phyloP scores from a whole-genome alignment of 176 grass and related monocot species.

The Eragrostis nindensis region DNA sequence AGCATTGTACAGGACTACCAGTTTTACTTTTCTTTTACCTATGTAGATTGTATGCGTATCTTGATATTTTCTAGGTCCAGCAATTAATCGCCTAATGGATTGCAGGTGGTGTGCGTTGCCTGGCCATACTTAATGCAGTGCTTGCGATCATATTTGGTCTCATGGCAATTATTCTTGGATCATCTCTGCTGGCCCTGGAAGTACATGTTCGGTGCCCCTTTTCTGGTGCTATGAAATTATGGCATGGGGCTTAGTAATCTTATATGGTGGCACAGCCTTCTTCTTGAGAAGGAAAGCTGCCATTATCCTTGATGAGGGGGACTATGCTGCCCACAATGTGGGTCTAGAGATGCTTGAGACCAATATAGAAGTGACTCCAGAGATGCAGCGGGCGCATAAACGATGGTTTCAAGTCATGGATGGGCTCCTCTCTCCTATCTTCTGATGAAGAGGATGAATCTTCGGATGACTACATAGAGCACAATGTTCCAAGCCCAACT shows the following conservation, averaged over 20 bases:
- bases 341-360: conserved; percentile 91
- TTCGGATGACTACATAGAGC: conserved; percentile 75
- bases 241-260: conserved; percentile 79
- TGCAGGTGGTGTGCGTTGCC: conserved; percentile 86
- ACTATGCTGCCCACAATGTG: conserved; percentile 62
- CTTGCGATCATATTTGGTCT: conserved; percentile 78
- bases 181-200: conserved; percentile 72
- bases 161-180: conserved; percentile 92
- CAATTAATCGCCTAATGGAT: conserved; percentile 36
- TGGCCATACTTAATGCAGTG: conserved; percentile 78
- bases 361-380: conserved; percentile 60
- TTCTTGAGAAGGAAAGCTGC: conserved; percentile 86
- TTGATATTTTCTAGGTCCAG: not conserved
- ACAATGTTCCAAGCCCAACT: conserved; percentile 47
- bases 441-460: conserved; percentile 92
- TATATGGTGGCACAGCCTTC: conserved; percentile 79
- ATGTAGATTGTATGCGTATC: not conserved
- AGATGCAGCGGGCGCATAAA: conserved; percentile 75
- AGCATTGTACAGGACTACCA: not conserved
- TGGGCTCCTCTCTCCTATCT: conserved; percentile 89
- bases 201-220: conserved; percentile 84
- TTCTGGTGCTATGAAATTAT: conserved; percentile 97
- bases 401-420: conserved; percentile 93
- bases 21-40: not conserved
- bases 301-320: conserved; percentile 67